Base-by-base conservation (phyloP, 179 eudicot genomes). In the Beta corolliflora region DNA sequence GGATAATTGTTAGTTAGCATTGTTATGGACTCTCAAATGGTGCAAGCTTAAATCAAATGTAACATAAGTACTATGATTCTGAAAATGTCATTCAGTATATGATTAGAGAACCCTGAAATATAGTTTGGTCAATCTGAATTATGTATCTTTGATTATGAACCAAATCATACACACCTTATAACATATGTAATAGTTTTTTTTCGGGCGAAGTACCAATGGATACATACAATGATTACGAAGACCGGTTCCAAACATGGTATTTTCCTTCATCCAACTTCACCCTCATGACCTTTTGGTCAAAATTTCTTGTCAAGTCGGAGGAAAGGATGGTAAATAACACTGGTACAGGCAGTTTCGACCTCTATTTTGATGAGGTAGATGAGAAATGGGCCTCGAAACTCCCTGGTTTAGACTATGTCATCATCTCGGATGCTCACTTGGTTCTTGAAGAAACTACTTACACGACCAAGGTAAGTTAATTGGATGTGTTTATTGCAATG, bases 221-320 rank as follows among this genome's bases (percentile, higher is more conserved):
- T 75, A 75, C 85, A 25, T 84, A 84, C 79, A 86, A 87, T 79
- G 97, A 91, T 77, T 64, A 83, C 2, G 88, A 88, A 61, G 92
- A 89, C 78, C 87, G 85, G 14, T 90, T 88, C 61, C 76, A 86
- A 29, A 90, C 90, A 77, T 91, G 92, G 93, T 71, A 83, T 79
- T 93, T 90, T 80, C 91, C 97, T 31, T 23, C 73, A 19, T 87
- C 93, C 61, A 79, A 89, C 80, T 90, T 93, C 85, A 91, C 93
- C 68, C 88, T 93, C 48, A 85, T 82, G 91, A 78, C 71, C 54
- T 66, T 93, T 3, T 89, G 97, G 94, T 68, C 97, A 36, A 81
- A 83, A 48, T 92, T 91, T 74, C 84, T 93, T 0, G 89, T 92
- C 12, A 46, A 46, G 9, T 83, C 84, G 3, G 75, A 88, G 46